A percentile compares a stretch with the other conserved stretches of the same genome.
phyloP scores from a whole-genome alignment of 768 basidiomycete species.

The Tricholoma furcatifolium region DNA sequence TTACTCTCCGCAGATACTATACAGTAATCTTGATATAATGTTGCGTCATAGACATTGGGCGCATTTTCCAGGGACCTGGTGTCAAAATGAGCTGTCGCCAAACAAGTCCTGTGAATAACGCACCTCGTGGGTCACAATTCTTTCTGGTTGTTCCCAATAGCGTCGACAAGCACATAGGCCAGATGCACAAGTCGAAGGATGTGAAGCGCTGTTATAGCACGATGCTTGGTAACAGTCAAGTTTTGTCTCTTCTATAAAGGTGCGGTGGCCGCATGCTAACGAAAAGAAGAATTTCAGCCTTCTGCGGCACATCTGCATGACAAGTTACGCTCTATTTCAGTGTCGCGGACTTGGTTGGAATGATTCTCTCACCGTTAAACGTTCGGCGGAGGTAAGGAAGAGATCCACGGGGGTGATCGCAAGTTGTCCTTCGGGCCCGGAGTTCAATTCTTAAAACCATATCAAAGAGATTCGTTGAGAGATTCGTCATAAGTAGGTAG shows the following conservation, averaged over 20 bases:
- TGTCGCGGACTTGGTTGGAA: conserved; percentile 24
- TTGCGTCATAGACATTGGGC: conserved; percentile 27
- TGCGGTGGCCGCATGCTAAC: conserved; percentile 54
- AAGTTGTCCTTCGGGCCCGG: conserved; percentile 35
- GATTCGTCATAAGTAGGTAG: no score
- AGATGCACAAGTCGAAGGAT: conserved; percentile 45
- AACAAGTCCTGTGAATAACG: conserved; percentile 13
- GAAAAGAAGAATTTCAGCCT: conserved; percentile 51
- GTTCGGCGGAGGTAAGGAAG: conserved; percentile 59
- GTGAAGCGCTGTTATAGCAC: conserved; percentile 49
- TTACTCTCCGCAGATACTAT: not conserved
- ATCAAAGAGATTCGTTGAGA: no score
- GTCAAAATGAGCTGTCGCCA: no score
- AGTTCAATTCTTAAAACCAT: conserved; percentile 25
- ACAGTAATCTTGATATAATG: not conserved
- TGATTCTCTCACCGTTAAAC: conserved; percentile 23
- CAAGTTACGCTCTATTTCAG: conserved; percentile 17
- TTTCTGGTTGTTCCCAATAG: conserved; percentile 61
- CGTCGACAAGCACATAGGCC: conserved; percentile 47
- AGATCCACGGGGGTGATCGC: conserved; percentile 28
- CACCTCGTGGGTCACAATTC: conserved; percentile 46
- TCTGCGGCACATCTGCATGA: conserved; percentile 60
- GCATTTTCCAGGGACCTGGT: conserved; percentile 39
- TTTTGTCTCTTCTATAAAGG: conserved; percentile 37
- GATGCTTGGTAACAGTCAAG: conserved; percentile 50